Evolutionary conservation across 176 grass and related monocot genomes (phyloP).

Genomic region (Oryza australiensis): DNA sequence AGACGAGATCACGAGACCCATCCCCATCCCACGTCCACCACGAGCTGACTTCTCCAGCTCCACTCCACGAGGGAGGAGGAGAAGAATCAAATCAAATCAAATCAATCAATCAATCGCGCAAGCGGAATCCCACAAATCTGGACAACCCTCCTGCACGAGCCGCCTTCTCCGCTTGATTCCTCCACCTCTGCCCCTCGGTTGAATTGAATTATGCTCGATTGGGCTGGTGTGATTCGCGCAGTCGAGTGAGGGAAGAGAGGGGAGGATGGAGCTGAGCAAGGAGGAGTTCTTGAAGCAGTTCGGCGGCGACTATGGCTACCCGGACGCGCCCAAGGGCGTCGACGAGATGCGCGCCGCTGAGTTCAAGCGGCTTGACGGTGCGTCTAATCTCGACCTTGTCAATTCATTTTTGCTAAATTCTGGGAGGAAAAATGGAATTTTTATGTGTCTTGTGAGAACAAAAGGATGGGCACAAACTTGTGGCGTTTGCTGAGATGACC

Average conservation of each 20-base stretch:
- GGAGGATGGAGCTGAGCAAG: constrained; percentile 44
- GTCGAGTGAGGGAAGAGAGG: neutral
- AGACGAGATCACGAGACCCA: neutral
- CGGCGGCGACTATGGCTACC: constrained; percentile 71
- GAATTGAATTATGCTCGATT: neutral
- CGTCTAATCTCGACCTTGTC: neutral
- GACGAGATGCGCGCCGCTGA: constrained; percentile 75
- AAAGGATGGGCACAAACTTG: neutral
- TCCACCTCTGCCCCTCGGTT: neutral
- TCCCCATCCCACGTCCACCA: neutral
- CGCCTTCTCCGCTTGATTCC: neutral
- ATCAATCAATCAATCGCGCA: too few species aligned
- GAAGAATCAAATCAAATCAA: neutral
- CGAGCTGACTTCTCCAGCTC: neutral
- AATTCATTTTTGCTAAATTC: neutral
- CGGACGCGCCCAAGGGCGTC: constrained; percentile 60
- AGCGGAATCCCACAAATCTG: constrained; percentile 2
- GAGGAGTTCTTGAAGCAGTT: constrained; percentile 69
- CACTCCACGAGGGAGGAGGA: constrained; percentile 14
- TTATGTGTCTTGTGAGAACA: neutral
- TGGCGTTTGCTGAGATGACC: neutral
- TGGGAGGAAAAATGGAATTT: neutral
- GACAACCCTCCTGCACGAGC: neutral
- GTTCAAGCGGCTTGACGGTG: constrained; percentile 87
- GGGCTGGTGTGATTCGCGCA: neutral